Percentiles rank a stretch among this genome's conserved stretches.
Evolutionary conservation across 192 early-diverging fungal species (phyloP).

Genomic region (Allomyces javanicus): DNA sequence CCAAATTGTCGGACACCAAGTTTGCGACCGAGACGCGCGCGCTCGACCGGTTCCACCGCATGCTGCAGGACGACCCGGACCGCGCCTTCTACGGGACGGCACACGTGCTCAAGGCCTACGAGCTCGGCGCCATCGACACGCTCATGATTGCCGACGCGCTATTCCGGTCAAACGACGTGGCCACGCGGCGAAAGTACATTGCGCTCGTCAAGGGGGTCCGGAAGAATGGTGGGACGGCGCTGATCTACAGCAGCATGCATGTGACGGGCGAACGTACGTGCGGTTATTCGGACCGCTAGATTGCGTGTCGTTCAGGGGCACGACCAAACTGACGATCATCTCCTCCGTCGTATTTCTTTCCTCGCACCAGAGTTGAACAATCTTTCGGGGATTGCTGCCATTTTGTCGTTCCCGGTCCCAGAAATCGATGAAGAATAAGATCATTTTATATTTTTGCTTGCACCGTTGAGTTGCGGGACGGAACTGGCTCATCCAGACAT

Average conservation of each 20-base stretch:
- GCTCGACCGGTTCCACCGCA: constrained; percentile 69
- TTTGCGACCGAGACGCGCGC: constrained; percentile 63
- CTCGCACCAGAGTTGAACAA: constrained; percentile 54
- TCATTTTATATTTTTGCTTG: not conserved
- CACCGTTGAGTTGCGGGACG: too few relatives aligned
- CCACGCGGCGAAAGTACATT: constrained; percentile 68
- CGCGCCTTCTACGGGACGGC: constrained; percentile 82
- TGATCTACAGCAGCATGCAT: constrained; percentile 83
- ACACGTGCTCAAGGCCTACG: constrained; percentile 67
- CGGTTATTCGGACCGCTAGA: not conserved
- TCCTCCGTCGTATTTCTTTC: not conserved
- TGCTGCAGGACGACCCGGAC: constrained; percentile 73
- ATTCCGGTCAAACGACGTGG: constrained; percentile 74
- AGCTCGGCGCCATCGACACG: constrained; percentile 65
- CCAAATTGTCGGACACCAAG: constrained; percentile 75
- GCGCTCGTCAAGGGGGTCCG: constrained; percentile 63
- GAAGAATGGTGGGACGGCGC: constrained; percentile 49
- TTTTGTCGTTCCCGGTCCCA: constrained; percentile 76
- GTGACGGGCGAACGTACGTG: constrained; percentile 78
- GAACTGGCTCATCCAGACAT: too few relatives aligned
- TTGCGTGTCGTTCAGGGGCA: not conserved
- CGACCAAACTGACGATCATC: not conserved
- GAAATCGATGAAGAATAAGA: constrained; percentile 47
- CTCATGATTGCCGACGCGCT: constrained; percentile 83
- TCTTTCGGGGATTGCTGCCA: constrained; percentile 85